These are phyloP conservation scores for Blastobotrys persicus DNA, from an alignment of 1,139 yeast genomes.

Conservation along the genomic window DNA sequence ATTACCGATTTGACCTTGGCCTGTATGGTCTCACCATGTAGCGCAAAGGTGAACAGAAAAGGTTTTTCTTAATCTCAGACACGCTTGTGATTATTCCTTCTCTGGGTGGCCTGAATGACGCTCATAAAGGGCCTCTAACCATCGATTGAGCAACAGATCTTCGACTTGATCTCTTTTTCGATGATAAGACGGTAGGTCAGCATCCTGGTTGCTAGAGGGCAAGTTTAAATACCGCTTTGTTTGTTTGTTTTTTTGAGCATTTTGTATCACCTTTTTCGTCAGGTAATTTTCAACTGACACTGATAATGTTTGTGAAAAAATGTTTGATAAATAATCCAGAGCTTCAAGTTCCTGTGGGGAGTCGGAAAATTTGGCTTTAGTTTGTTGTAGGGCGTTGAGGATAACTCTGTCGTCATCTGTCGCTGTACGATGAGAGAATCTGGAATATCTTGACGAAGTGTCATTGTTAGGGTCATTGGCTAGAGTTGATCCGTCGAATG, in stretches of 20 bases:
- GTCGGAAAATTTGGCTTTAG: not conserved
- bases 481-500: constrained; percentile 9
- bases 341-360: constrained; percentile 1
- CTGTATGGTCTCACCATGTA: no score
- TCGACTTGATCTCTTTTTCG: constrained; percentile 50
- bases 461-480: constrained; percentile 4
- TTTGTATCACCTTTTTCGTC: constrained; percentile 25
- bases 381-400: not conserved
- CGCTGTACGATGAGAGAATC: not conserved
- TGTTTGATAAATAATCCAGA: not conserved
- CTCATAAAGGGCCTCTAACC: constrained; percentile 42
- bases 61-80: no score
- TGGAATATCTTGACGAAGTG: not conserved
- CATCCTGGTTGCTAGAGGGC: constrained; percentile 12
- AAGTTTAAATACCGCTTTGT: not conserved
- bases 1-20: no score
- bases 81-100: constrained; percentile 1
- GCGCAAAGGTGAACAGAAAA: no score
- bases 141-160: constrained; percentile 45
- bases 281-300: constrained; percentile 27
- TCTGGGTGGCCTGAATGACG: constrained; percentile 5
- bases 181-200: constrained; percentile 10
- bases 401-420: not conserved
- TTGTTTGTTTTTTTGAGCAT: constrained; percentile 14
- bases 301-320: constrained; percentile 11